phyloP scores from a whole-genome alignment of 2,329 filamentous ascomycete genomes.

The Colletotrichum acutatum region DNA sequence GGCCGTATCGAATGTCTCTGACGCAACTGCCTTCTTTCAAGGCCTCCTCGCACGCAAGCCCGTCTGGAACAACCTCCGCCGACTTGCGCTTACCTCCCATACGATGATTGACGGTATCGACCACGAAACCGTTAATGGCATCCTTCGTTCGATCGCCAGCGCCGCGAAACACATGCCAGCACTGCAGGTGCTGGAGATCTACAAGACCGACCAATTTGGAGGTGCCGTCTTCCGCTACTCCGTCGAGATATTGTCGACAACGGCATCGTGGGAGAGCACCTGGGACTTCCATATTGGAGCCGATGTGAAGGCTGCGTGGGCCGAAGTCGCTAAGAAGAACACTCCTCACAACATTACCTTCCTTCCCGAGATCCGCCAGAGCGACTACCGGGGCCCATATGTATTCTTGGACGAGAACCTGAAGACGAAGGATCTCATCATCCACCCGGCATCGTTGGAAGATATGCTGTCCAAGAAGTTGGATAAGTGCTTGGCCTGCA shows the following conservation, averaged over 20 bases:
- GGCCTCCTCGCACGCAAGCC: slow-evolving; percentile 38
- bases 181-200: slow-evolving; percentile 41
- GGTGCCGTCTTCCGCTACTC: slow-evolving; percentile 42
- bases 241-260: slow-evolving; percentile 23
- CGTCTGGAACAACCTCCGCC: slow-evolving; percentile 39
- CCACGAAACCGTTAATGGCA: slow-evolving; percentile 37
- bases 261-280: slow-evolving; percentile 27
- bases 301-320: slow-evolving; percentile 17
- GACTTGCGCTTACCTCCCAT: slow-evolving; percentile 40
- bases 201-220: slow-evolving; percentile 39
- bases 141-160: slow-evolving; percentile 38
- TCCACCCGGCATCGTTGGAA: slow-evolving; percentile 25
- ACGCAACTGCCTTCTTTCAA: slow-evolving; percentile 36
- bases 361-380: slow-evolving; percentile 24
- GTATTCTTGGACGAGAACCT: slow-evolving; percentile 34
- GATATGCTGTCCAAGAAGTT: slow-evolving; percentile 35
- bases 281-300: slow-evolving; percentile 25
- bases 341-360: slow-evolving; percentile 20
- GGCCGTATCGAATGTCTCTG: slow-evolving; percentile 35
- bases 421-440: slow-evolving; percentile 40
- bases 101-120: slow-evolving; percentile 36
- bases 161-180: slow-evolving; percentile 42
- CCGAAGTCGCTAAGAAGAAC: slow-evolving; percentile 15
- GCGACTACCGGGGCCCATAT: slow-evolving; percentile 34
- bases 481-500: slow-evolving; percentile 31